A percentile compares a stretch with the other conserved stretches of the same genome.
phyloP scores from a whole-genome alignment of 192 early-diverging fungal genomes.

The Linnemannia schmuckeri region DNA sequence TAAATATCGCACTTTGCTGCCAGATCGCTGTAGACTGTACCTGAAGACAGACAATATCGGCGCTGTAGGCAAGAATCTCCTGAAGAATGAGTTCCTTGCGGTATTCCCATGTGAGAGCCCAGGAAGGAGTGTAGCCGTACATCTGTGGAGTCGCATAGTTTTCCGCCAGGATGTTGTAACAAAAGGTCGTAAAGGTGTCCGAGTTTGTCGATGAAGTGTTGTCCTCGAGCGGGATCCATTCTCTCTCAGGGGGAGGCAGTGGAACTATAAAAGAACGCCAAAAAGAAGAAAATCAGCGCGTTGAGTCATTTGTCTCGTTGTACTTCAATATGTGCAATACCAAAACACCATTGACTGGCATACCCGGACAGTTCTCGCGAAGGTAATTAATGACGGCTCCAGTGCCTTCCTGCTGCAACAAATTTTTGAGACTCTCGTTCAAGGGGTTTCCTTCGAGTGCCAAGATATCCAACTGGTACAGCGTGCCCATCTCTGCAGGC shows the following conservation, averaged over 20 bases:
- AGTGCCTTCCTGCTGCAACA: constrained; percentile 92
- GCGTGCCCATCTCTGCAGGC: constrained; percentile 89
- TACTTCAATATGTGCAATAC: background rate
- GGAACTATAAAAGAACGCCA: constrained; percentile 63
- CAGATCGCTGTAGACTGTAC: constrained; percentile 53
- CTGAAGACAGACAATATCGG: constrained; percentile 95
- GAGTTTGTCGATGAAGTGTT: constrained; percentile 68
- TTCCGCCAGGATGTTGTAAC: constrained; percentile 93
- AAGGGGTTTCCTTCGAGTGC: constrained; percentile 97
- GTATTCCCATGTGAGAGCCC: constrained; percentile 95
- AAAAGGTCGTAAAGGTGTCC: constrained; percentile 91
- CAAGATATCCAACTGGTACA: constrained; percentile 91
- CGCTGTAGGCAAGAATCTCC: constrained; percentile 87
- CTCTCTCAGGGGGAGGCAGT: constrained; percentile 84
- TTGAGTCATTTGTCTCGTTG: background rate
- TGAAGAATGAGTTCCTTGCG: constrained; percentile 89
- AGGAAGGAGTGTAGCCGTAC: constrained; percentile 96
- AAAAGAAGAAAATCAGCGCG: background rate
- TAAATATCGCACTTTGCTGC: background rate
- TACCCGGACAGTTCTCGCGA: constrained; percentile 90
- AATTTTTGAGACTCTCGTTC: constrained; percentile 79
- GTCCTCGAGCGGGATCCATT: constrained; percentile 92
- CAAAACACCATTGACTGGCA: background rate
- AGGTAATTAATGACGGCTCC: constrained; percentile 86
- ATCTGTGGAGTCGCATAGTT: constrained; percentile 89